Conservation (phyloP, 148 eudicot species). For the Persicaria tinctoria region DNA sequence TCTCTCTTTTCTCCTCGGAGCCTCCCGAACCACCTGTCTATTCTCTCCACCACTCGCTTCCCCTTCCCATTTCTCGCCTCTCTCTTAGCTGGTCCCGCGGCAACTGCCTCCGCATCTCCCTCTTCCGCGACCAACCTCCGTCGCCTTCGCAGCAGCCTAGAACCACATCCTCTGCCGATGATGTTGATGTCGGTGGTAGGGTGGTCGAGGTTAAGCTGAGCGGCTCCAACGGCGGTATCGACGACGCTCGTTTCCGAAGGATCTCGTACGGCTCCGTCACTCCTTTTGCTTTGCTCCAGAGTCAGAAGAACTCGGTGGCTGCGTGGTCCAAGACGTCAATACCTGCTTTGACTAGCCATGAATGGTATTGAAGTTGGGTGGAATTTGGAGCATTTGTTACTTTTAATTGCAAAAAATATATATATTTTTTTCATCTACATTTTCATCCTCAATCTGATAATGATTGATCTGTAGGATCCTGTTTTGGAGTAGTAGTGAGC, state of each 20-base stretch:
- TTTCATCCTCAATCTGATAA: not conserved
- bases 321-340: slow-evolving; percentile 25
- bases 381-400: not conserved
- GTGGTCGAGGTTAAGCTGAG: slow-evolving; percentile 65
- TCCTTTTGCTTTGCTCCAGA: slow-evolving; percentile 81
- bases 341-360: slow-evolving; percentile 29
- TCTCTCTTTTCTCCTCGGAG: slow-evolving; percentile 26
- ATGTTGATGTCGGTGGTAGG: slow-evolving; percentile 33
- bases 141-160: not conserved
- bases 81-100: slow-evolving; percentile 85
- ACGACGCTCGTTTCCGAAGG: slow-evolving; percentile 59
- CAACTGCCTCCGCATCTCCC: slow-evolving; percentile 69
- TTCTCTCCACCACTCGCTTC: slow-evolving; percentile 61
- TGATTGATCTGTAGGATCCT: not conserved
- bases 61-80: slow-evolving; percentile 57
- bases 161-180: not conserved
- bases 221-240: slow-evolving; percentile 30
- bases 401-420: not conserved
- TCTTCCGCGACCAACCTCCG: slow-evolving; percentile 24
- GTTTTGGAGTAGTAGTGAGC: not conserved
- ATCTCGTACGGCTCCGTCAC: slow-evolving; percentile 80
- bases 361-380: slow-evolving; percentile 35
- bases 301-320: slow-evolving; percentile 42
- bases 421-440: not conserved
- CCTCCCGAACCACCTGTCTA: slow-evolving; percentile 20